phyloP scores from a whole-genome alignment of 2,329 filamentous ascomycete genomes.

The Pseudogymnoascus sp. region DNA sequence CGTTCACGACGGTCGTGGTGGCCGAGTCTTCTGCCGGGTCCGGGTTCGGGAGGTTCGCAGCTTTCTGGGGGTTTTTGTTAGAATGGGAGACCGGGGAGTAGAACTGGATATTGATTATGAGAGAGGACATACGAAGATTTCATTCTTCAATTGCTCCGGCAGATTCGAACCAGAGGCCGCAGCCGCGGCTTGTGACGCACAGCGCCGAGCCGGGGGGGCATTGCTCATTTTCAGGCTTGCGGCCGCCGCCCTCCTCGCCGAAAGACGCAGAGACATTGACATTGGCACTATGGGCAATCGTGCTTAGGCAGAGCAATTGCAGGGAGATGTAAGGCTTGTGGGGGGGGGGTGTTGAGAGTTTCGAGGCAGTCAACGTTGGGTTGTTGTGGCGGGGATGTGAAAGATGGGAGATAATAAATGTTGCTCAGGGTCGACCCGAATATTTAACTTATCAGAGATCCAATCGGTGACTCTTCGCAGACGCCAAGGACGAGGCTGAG shows the following conservation, averaged over 20 bases:
- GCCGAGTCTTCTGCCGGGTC: slow-evolving; percentile 67
- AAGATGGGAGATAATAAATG: neutral
- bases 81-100: slow-evolving; percentile 2
- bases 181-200: slow-evolving; percentile 28
- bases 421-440: neutral
- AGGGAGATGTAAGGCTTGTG: neutral
- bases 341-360: neutral
- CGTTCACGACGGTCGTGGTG: slow-evolving; percentile 64
- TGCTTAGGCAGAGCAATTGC: slow-evolving; percentile 11
- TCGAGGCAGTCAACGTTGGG: neutral
- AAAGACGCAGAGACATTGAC: slow-evolving; percentile 13
- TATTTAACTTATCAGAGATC: slow-evolving; percentile 3
- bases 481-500: neutral
- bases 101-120: neutral
- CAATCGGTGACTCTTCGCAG: slow-evolving; percentile 8
- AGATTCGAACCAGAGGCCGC: slow-evolving; percentile 30
- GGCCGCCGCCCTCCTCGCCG: slow-evolving; percentile 22
- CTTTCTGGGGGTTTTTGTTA: slow-evolving; percentile 15
- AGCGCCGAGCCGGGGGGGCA: slow-evolving; percentile 20
- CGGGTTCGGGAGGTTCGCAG: slow-evolving; percentile 49
- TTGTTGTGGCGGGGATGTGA: neutral
- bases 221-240: slow-evolving; percentile 20
- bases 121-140: slow-evolving; percentile 27
- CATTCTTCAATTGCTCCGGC: slow-evolving; percentile 28
- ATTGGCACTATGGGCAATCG: slow-evolving; percentile 7